Evolutionary conservation across 257 asterid genomes (phyloP).

Genomic region (Solanum arcanum): DNA sequence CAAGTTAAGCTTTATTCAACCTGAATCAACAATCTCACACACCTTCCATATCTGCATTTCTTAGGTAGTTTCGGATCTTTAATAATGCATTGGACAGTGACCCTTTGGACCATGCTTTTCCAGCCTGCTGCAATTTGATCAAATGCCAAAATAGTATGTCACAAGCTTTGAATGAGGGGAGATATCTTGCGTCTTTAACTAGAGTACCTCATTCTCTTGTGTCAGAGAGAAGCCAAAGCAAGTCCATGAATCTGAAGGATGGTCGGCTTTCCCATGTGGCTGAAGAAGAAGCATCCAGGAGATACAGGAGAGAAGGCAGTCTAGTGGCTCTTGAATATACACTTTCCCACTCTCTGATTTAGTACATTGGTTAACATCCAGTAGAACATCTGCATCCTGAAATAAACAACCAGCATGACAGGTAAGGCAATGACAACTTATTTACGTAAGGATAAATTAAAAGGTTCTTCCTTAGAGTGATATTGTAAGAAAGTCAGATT

Average conservation of each 20-base stretch:
- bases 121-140: slow-evolving; percentile 32
- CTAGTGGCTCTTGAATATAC: slow-evolving; percentile 71
- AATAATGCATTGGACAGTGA: slow-evolving; percentile 47
- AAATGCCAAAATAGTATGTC: not conserved
- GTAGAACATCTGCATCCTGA: slow-evolving; percentile 51
- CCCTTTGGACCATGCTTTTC: slow-evolving; percentile 50
- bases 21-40: not conserved
- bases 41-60: slow-evolving; percentile 64
- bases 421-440: not conserved
- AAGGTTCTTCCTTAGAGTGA: not conserved
- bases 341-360: slow-evolving; percentile 46
- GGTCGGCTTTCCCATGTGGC: slow-evolving; percentile 44
- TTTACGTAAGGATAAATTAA: not conserved
- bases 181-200: not conserved
- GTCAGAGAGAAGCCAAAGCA: slow-evolving; percentile 80
- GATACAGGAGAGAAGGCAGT: slow-evolving; percentile 69
- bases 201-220: slow-evolving; percentile 67
- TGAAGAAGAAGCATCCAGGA: slow-evolving; percentile 82
- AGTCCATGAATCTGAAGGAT: slow-evolving; percentile 46
- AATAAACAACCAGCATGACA: not conserved
- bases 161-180: not conserved
- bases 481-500: not conserved
- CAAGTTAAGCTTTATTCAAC: not conserved
- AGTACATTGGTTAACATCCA: slow-evolving; percentile 44
- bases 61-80: slow-evolving; percentile 49